Percentiles rank a stretch among this genome's conserved stretches.
Evolutionary conservation across 345 rosid genomes (phyloP).

Genomic region (Syzygium jambos): DNA sequence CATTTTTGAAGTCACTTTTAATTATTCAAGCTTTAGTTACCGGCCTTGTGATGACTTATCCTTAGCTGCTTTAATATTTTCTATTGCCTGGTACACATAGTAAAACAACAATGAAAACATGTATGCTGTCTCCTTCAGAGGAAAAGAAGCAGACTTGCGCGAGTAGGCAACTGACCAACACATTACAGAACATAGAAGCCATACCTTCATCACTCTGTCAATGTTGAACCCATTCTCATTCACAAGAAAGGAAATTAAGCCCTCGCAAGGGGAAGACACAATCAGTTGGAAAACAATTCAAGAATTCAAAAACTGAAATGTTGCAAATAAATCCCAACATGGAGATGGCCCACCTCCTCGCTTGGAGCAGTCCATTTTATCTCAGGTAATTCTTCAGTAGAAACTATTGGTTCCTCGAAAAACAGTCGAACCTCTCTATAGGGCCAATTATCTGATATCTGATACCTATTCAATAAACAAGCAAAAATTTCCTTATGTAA

Average conservation of each 20-base stretch:
- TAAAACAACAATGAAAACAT: neutral
- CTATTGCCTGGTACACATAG: conserved; percentile 47
- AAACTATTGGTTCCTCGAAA: conserved; percentile 71
- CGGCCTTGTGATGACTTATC: too few relatives aligned
- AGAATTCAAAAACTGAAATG: neutral
- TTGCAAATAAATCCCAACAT: neutral
- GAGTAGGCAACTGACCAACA: neutral
- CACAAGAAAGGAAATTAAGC: conserved; percentile 45
- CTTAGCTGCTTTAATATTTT: conserved; percentile 70
- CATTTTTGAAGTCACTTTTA: too few relatives aligned
- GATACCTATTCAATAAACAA: conserved; percentile 34
- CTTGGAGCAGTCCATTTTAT: conserved; percentile 77
- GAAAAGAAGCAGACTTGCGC: too few relatives aligned
- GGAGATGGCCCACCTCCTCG: conserved; percentile 48
- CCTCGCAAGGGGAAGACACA: conserved; percentile 1
- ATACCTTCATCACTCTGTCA: too few relatives aligned
- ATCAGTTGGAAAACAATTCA: neutral
- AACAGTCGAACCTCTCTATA: conserved; percentile 65
- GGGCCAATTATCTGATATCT: conserved; percentile 79
- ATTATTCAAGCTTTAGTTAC: too few relatives aligned
- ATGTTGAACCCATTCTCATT: conserved; percentile 87
- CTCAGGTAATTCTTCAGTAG: conserved; percentile 51
- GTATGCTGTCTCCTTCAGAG: too few relatives aligned
- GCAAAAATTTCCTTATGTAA: neutral
- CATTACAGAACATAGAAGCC: conserved; percentile 28